Evolutionary conservation across 139 green algal species (phyloP).

Genomic region (Chlamydomonas applanata): DNA sequence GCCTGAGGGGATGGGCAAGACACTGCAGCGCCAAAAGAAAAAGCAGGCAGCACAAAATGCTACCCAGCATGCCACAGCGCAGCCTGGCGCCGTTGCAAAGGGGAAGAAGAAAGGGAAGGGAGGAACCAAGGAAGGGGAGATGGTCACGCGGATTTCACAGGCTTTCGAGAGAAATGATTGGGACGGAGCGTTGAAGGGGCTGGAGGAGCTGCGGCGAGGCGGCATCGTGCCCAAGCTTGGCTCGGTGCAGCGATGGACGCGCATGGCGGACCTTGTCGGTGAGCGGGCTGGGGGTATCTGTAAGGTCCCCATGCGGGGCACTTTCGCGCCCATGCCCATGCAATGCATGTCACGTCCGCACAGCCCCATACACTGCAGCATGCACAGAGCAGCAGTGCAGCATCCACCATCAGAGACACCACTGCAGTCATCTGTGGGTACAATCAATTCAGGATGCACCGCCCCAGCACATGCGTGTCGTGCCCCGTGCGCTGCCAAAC

Average conservation of each 20-base stretch:
- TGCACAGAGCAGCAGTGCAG: no score
- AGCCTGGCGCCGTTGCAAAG: slow-evolving; percentile 13
- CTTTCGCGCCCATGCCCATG: no score
- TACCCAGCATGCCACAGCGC: background rate
- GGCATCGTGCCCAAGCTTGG: slow-evolving; percentile 51
- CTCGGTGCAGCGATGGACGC: slow-evolving; percentile 47
- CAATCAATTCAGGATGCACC: no score
- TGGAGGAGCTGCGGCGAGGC: slow-evolving; percentile 5
- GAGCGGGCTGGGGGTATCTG: background rate
- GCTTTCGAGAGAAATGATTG: slow-evolving; percentile 12
- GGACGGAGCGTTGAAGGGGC: slow-evolving; percentile 5
- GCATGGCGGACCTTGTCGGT: slow-evolving; percentile 19
- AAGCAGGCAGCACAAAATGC: background rate
- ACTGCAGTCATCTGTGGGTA: no score
- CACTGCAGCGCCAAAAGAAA: slow-evolving; percentile 14
- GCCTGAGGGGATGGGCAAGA: slow-evolving; percentile 24
- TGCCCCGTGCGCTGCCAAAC: no score
- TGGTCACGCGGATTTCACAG: slow-evolving; percentile 16
- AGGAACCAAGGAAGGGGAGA: slow-evolving; percentile 14
- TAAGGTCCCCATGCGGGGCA: background rate
- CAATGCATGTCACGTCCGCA: no score
- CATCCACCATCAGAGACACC: no score
- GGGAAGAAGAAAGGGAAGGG: slow-evolving; percentile 12
- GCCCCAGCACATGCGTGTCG: no score
- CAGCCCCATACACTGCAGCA: no score